A percentile compares a stretch with the other conserved stretches of the same genome.
Conservation (phyloP, 2,329 filamentous ascomycete species). For the Clarireedia hainanense region DNA sequence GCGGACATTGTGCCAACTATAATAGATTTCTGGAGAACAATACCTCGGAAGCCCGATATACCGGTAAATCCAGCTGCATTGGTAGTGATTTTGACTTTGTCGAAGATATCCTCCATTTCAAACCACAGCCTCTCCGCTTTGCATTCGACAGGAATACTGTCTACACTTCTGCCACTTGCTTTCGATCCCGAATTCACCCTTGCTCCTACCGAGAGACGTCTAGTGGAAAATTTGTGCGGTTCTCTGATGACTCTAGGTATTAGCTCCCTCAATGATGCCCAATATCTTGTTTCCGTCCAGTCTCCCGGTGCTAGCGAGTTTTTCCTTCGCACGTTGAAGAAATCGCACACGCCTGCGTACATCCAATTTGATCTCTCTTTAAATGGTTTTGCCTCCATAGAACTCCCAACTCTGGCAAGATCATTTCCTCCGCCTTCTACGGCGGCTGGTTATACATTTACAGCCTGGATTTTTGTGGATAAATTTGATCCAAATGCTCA, state of each 20-base stretch:
- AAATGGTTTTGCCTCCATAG: constrained; percentile 82
- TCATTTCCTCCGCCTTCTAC: constrained; percentile 74
- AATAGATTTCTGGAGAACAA: constrained; percentile 55
- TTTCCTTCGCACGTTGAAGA: constrained; percentile 63
- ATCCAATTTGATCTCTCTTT: constrained; percentile 91
- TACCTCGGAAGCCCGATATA: constrained; percentile 40
- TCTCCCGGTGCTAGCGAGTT: constrained; percentile 57
- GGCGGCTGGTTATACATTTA: constrained; percentile 77
- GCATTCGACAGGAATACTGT: constrained; percentile 65
- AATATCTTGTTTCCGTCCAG: constrained; percentile 55
- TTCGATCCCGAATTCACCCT: constrained; percentile 47
- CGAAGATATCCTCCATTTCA: constrained; percentile 50
- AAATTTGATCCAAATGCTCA: constrained; percentile 77
- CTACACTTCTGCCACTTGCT: constrained; percentile 54
- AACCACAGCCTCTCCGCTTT: constrained; percentile 62
- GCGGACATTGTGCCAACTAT: constrained; percentile 56
- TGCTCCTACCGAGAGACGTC: constrained; percentile 45
- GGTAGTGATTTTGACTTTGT: constrained; percentile 44
- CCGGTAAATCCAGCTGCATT: constrained; percentile 48
- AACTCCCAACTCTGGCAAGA: constrained; percentile 77
- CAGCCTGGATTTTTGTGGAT: constrained; percentile 83
- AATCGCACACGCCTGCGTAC: constrained; percentile 70
- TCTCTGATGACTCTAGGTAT: constrained; percentile 68
- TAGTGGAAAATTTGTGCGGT: constrained; percentile 60
- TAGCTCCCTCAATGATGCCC: constrained; percentile 72